phyloP scores from a whole-genome alignment of 306 rosid genomes.

The Fagus sylvatica region DNA sequence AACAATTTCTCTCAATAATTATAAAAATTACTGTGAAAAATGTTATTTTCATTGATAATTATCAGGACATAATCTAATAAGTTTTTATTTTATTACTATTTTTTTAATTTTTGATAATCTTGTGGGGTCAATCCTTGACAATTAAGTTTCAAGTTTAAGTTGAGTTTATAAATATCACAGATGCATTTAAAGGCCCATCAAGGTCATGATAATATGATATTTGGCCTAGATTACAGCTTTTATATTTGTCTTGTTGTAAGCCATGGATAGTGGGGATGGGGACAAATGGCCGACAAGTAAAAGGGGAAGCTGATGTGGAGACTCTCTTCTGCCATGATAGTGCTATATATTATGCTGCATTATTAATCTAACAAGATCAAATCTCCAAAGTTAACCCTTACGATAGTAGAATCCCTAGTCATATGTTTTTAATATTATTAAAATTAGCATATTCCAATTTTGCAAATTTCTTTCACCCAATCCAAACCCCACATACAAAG shows the following conservation, averaged over 20 bases:
- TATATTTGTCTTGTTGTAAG: slow-evolving; percentile 10
- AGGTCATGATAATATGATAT: neutral
- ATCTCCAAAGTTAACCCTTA: slow-evolving; percentile 34
- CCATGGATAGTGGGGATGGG: slow-evolving; percentile 26
- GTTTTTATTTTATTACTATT: no score
- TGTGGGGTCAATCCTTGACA: no score
- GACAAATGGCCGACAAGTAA: slow-evolving; percentile 69
- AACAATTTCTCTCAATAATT: no score
- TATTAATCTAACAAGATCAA: slow-evolving; percentile 22
- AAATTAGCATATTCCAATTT: slow-evolving; percentile 37
- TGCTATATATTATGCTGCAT: slow-evolving; percentile 35
- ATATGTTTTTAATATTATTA: slow-evolving; percentile 28
- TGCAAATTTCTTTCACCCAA: slow-evolving; percentile 41
- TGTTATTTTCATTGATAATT: no score
- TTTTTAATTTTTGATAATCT: neutral
- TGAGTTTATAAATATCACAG: neutral
- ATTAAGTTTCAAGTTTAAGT: neutral
- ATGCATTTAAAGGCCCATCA: neutral
- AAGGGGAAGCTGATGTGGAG: slow-evolving; percentile 52
- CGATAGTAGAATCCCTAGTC: slow-evolving; percentile 33
- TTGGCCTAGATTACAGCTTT: neutral
- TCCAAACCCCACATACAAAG: slow-evolving; percentile 43
- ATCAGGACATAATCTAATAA: no score
- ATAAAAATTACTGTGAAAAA: no score
- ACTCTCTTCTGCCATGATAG: slow-evolving; percentile 42